phyloP scores from a whole-genome alignment of 2,329 filamentous ascomycete genomes.

The Neobulgaria alba region DNA sequence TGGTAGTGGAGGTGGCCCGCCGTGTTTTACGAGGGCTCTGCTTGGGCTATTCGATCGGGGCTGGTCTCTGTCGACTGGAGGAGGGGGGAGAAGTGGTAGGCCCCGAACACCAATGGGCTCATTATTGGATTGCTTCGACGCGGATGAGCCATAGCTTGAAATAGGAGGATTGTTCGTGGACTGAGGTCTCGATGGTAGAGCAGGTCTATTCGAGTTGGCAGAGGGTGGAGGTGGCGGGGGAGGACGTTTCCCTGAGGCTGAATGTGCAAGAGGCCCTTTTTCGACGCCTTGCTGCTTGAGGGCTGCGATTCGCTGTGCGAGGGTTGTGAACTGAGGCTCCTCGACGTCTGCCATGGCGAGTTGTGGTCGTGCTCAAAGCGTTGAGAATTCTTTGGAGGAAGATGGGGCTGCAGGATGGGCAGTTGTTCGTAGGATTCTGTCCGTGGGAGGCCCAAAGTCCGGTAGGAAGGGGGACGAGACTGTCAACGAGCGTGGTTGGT shows the following conservation, averaged over 20 bases:
- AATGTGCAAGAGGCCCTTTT: constrained; percentile 14
- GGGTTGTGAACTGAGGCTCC: constrained; percentile 51
- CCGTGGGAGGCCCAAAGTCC: no score
- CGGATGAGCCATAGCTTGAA: constrained; percentile 21
- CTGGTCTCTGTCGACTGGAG: constrained; percentile 23
- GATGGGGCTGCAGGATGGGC: no score
- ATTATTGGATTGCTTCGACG: constrained; percentile 20
- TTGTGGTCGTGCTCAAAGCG: no score
- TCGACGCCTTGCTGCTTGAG: constrained; percentile 38
- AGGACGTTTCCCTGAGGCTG: constrained; percentile 42
- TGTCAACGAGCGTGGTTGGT: no score
- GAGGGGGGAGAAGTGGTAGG: constrained; percentile 22
- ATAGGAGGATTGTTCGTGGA: constrained; percentile 31
- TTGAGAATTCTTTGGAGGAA: no score
- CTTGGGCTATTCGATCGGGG: constrained; percentile 6
- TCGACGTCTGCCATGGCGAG: constrained; percentile 53
- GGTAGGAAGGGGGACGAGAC: no score
- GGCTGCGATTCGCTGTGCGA: constrained; percentile 55
- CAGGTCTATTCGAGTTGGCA: constrained; percentile 31
- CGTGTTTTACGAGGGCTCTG: constrained; percentile 19
- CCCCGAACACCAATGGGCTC: constrained; percentile 18
- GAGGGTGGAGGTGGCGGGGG: constrained; percentile 39
- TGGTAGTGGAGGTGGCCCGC: constrained; percentile 21
- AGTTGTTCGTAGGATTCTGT: no score
- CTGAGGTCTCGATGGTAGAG: constrained; percentile 31